Percentiles rank a stretch among this genome's conserved stretches.
phyloP scores from a whole-genome alignment of 140 eudicot genomes.

The Senecio squalidus region DNA sequence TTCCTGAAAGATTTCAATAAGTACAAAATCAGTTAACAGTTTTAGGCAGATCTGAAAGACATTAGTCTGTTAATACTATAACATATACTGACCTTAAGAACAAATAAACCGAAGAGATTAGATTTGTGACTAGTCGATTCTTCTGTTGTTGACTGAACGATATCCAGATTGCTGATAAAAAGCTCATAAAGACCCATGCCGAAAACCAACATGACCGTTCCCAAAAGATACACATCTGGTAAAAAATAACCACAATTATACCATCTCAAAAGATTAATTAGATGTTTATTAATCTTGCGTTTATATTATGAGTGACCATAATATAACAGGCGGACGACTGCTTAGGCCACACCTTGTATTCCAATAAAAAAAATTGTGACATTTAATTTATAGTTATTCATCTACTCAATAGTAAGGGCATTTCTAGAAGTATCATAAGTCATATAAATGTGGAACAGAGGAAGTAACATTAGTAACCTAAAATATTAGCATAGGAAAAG shows the following conservation, averaged over 20 bases:
- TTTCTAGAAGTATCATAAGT: no score
- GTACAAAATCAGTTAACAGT: background rate
- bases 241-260: background rate
- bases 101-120: slow-evolving; percentile 68
- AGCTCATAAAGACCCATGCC: slow-evolving; percentile 98
- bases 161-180: slow-evolving; percentile 77
- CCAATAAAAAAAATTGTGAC: no score
- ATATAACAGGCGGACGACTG: no score
- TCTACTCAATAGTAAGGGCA: no score
- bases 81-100: slow-evolving; percentile 45
- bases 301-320: no score
- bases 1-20: slow-evolving; percentile 46
- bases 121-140: slow-evolving; percentile 36
- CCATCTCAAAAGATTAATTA: background rate
- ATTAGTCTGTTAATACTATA: background rate
- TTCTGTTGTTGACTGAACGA: slow-evolving; percentile 35
- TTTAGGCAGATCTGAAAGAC: background rate
- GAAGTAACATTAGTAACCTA: no score
- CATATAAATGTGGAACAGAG: no score
- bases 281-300: background rate
- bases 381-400: no score
- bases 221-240: slow-evolving; percentile 80
- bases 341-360: no score
- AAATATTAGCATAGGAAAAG: no score
- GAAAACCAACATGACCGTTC: slow-evolving; percentile 93